Conservation (phyloP, 2,329 filamentous ascomycete species). For the Diaporthe helianthi region DNA sequence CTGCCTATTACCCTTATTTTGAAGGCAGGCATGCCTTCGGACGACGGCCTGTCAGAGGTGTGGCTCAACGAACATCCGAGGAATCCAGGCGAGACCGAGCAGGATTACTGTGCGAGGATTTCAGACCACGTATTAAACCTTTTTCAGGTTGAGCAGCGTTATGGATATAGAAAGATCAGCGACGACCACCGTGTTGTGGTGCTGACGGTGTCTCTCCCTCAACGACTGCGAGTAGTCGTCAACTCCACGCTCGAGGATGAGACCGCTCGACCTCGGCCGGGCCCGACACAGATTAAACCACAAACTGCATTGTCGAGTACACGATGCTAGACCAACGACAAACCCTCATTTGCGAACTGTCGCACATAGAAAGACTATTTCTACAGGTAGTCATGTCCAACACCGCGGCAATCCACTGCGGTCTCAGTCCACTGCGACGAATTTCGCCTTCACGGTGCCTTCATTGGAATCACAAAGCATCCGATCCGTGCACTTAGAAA, state of each 20-base stretch:
- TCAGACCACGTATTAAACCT: background rate
- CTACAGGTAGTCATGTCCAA: background rate
- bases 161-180: background rate
- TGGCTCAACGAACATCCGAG: background rate
- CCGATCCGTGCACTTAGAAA: too few species aligned
- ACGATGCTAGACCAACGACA: background rate
- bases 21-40: constrained; percentile 1
- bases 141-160: background rate
- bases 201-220: background rate
- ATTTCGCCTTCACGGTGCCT: background rate
- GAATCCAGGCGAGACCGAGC: background rate
- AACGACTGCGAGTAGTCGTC: too few species aligned
- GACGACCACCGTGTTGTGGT: background rate
- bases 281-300: background rate
- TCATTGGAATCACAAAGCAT: too few species aligned
- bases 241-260: background rate
- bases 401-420: background rate
- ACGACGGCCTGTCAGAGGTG: constrained; percentile 6
- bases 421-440: background rate
- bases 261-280: background rate
- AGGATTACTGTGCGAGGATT: background rate
- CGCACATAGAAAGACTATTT: background rate
- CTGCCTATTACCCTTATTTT: background rate
- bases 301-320: background rate
- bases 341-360: background rate